A percentile compares a stretch with the other conserved stretches of the same genome.
Evolutionary conservation across 2,329 filamentous ascomycete species (phyloP).

Genomic region (Venturia nashicola): DNA sequence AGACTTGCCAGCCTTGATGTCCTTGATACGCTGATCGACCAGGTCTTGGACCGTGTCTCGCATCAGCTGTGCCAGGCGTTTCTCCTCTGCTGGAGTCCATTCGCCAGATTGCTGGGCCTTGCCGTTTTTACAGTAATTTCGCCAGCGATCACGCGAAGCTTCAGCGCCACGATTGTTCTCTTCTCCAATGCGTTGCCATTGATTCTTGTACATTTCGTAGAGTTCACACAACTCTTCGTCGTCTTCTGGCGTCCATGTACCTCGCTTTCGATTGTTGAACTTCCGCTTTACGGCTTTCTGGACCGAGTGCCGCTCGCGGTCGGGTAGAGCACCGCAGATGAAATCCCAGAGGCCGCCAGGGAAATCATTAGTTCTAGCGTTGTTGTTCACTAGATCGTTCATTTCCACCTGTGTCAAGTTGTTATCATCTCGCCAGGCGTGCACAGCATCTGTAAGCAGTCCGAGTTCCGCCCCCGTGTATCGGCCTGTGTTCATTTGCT

Average conservation of each 20-base stretch:
- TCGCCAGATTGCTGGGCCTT: slow-evolving; percentile 37
- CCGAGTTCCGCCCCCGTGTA: background rate
- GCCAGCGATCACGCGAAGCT: slow-evolving; percentile 58
- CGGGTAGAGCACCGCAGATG: slow-evolving; percentile 19
- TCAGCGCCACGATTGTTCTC: slow-evolving; percentile 52
- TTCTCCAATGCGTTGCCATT: slow-evolving; percentile 49
- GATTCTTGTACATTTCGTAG: slow-evolving; percentile 36
- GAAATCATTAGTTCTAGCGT: slow-evolving; percentile 12
- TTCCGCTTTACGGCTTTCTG: slow-evolving; percentile 30
- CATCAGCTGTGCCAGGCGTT: slow-evolving; percentile 39
- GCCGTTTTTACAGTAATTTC: slow-evolving; percentile 52
- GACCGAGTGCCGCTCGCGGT: slow-evolving; percentile 22
- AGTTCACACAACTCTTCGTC: slow-evolving; percentile 41
- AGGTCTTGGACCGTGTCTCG: slow-evolving; percentile 20
- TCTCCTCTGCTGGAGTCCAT: slow-evolving; percentile 53
- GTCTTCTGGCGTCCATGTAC: slow-evolving; percentile 46
- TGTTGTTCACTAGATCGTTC: slow-evolving; percentile 14
- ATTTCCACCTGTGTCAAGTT: background rate
- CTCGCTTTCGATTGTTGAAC: slow-evolving; percentile 51
- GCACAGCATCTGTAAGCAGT: background rate
- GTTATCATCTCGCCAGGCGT: background rate
- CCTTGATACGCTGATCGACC: slow-evolving; percentile 27
- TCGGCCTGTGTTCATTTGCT: background rate
- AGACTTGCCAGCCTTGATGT: slow-evolving; percentile 30
- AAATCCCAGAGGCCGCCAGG: slow-evolving; percentile 22